Evolutionary conservation across 371 early-diverging fungal genomes (phyloP), one percentile per base, ranked within the genome.

Genomic region (Funneliformis caledonium): DNA sequence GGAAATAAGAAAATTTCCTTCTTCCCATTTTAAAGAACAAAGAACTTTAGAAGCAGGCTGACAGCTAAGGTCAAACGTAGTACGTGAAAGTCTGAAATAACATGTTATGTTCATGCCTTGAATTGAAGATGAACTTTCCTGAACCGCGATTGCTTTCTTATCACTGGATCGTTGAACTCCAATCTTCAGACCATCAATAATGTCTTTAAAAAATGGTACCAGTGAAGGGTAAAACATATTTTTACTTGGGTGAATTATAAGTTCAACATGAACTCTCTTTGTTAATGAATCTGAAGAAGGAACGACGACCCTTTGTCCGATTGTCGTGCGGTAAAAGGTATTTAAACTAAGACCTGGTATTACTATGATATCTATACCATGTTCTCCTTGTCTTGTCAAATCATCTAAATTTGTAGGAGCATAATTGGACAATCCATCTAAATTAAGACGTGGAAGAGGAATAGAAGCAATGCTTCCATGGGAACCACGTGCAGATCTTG

Each of bases 151-250:
- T 1, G 85, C 86, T 59, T 88, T 88, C 37, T 88, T 81, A 52
- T 87, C 87, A 61, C 86, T 87, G 10, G 87, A 83, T 79, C 87
- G 83, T 72, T 91, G 90, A 62, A 92, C 88, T 7, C 94, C 91
- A 72, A 91, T 70, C 75, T 92, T 92, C 45, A 95, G 85, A 12
- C 91, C 92, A 2, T 90, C 83, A 5, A 88, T 84, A 4, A 93
- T 86, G 59, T 95, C 94, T 73, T 89, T 87, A 78, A 93, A 87
- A 82, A 96, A 95, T 16, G 89, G 89, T 2, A 95, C 88, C 26
- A 95, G 85, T 0, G 93, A 91, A 1, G 96, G 96, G 79, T 93
- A 92, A n/a, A 96, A 82, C 1, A 87, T 89, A 78, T 96, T 96
- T 59, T 91, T 88, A 76, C 95, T 94, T 43, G 93, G 90, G 81